A percentile compares a stretch with the other conserved stretches of the same genome.
These are phyloP conservation scores for Inosperma sp. DNA, from an alignment of 768 basidiomycete species.

Conservation along the genomic window DNA sequence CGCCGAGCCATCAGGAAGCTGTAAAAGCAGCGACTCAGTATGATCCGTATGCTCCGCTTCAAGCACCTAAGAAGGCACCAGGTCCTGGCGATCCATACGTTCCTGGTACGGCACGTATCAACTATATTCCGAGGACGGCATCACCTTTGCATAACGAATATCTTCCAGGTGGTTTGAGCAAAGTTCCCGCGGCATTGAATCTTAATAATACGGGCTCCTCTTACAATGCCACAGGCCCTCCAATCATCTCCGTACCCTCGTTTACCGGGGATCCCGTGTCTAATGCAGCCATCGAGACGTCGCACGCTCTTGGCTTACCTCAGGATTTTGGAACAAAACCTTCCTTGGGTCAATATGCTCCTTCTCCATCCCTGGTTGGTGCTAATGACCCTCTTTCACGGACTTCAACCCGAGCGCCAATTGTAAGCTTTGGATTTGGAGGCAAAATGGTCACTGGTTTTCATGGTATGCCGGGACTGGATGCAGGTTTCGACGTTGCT, in stretches of 20 bases:
- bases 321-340: slow-evolving; percentile 36
- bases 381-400: slow-evolving; percentile 79
- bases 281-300: neutral
- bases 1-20: neutral
- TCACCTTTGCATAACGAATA: slow-evolving; percentile 32
- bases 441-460: slow-evolving; percentile 88
- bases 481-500: slow-evolving; percentile 74
- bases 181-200: slow-evolving; percentile 11
- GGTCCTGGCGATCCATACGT: slow-evolving; percentile 38
- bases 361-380: slow-evolving; percentile 78
- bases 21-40: slow-evolving; percentile 7
- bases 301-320: neutral
- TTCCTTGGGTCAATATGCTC: slow-evolving; percentile 62
- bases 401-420: slow-evolving; percentile 65
- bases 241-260: neutral
- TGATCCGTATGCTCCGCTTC: slow-evolving; percentile 14
- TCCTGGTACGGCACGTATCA: slow-evolving; percentile 22
- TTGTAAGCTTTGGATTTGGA: slow-evolving; percentile 91
- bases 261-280: neutral
- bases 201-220: slow-evolving; percentile 7
- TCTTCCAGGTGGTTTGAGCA: slow-evolving; percentile 16
- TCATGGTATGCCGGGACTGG: slow-evolving; percentile 61
- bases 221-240: slow-evolving; percentile 3
- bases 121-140: slow-evolving; percentile 27
- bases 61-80: slow-evolving; percentile 9